These are phyloP conservation scores for Boletus speciosus DNA, from an alignment of 768 basidiomycete genomes.

Conservation along the genomic window DNA sequence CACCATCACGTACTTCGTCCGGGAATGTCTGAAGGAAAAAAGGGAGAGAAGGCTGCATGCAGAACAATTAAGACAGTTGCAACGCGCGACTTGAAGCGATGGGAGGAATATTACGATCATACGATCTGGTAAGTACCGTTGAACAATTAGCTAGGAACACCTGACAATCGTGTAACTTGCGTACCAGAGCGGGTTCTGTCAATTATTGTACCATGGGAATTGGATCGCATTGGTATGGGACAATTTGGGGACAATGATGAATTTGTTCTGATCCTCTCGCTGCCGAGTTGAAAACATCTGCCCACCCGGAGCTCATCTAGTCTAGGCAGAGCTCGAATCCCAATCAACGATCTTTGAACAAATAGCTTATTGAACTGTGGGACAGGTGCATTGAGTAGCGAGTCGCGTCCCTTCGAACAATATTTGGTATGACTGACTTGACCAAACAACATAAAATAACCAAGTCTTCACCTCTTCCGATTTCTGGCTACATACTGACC, in stretches of 20 bases:
- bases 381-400: not conserved
- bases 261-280: not conserved
- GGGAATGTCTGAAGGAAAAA: slow-evolving; percentile 14
- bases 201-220: not conserved
- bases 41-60: slow-evolving; percentile 18
- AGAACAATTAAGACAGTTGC: slow-evolving; percentile 14
- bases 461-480: not conserved
- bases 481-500: not conserved
- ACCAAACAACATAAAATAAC: slow-evolving; percentile 13
- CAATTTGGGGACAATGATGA: not conserved
- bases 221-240: not conserved
- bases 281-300: not conserved
- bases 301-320: not conserved
- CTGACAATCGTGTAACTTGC: not conserved
- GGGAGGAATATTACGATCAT: not conserved
- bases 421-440: not conserved
- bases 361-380: too few species aligned
- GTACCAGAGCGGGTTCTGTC: not conserved
- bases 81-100: not conserved
- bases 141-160: not conserved
- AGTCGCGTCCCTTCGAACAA: too few species aligned
- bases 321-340: too few species aligned
- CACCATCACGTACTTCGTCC: slow-evolving; percentile 16
- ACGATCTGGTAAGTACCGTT: not conserved
- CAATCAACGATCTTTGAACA: too few species aligned